Conservation (phyloP, 73 alveolate species). For the Blepharisma stoltei region DNA sequence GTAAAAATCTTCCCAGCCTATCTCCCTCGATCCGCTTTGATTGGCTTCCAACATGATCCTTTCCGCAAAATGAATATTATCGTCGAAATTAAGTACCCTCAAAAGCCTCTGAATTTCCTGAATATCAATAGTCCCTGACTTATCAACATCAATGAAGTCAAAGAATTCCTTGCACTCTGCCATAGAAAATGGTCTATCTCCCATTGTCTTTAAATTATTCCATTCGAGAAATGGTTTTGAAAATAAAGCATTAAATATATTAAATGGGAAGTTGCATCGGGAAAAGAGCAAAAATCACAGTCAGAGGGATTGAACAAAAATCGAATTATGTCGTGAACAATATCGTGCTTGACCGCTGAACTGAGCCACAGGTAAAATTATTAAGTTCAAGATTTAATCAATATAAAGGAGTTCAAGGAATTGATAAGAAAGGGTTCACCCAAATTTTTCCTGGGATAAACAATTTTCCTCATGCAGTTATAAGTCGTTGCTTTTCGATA, state of each 20-base stretch:
- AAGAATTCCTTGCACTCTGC: slow-evolving; percentile 31
- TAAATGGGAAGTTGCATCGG: too few species aligned
- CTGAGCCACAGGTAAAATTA: slow-evolving; percentile 12
- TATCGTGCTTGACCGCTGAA: not conserved
- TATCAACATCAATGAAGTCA: slow-evolving; percentile 22
- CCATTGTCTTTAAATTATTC: not conserved
- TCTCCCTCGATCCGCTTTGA: slow-evolving; percentile 24
- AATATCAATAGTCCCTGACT: slow-evolving; percentile 26
- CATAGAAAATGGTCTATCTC: slow-evolving; percentile 26
- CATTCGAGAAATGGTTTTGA: too few species aligned
- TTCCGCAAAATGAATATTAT: slow-evolving; percentile 21
- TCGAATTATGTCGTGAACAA: not conserved
- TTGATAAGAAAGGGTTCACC: not conserved
- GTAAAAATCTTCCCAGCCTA: slow-evolving; percentile 21
- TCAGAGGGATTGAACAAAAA: too few species aligned
- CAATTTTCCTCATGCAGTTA: not conserved
- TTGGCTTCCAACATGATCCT: slow-evolving; percentile 27
- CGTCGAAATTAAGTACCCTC: slow-evolving; percentile 17
- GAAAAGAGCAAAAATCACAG: too few species aligned
- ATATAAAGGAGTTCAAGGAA: not conserved
- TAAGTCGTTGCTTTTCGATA: not conserved
- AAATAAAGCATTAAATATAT: too few species aligned
- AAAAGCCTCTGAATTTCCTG: slow-evolving; percentile 19
- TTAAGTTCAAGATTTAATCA: not conserved
- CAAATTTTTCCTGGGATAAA: slow-evolving; percentile 4